Evolutionary conservation across 108 stramenopile species (phyloP), one percentile per base, ranked within the genome.

Genomic region (Tribonema minus): DNA sequence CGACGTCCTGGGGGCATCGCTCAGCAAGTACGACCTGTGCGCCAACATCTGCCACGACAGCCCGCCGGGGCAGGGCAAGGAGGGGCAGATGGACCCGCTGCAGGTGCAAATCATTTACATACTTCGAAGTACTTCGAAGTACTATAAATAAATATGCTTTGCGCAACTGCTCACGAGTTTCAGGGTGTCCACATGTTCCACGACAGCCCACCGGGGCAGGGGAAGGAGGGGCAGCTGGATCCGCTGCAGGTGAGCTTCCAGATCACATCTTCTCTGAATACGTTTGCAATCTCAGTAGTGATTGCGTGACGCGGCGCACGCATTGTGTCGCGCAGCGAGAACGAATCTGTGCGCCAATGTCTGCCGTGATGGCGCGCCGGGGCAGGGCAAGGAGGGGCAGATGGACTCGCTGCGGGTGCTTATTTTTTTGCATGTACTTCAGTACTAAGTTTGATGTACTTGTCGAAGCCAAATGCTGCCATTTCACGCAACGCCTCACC

Each of bases 321-420:
- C n/a, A 72, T 86, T 38, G 92, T 76, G 34, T 87, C 88, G 40
- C 80, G 87, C 83, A 88, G 94, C 68, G 95, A 97, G 84, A 97
- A 96, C 85, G 93, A 97, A n/a, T 82, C 89, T 99, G 27, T 88
- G 96, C 1, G 94, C 96, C 31, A 95, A 93, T 76, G 91, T 98
- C 60, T 94, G 92, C 25, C 98, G 97, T 81, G 89, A 93, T 38
- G 84, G 71, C 26, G 73, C 83, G 3, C 76, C 81, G 0, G 72
- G 81, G 1, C 72, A 74, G 73, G 82, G 70, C 26, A 72, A 67
- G 26, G 70, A 72, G 33, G 80, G 64, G 25, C 62, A 71, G 71
- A 65, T 64, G 46, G 62, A 77, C 27, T 64, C 76, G 6, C 76
- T 77, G 6, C 5, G 65, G 68, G 94, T 92, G 63, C 69, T 85